Evolutionary conservation across 352 stramenopile genomes (phyloP).

Genomic region (Globisporangium takayamanum): DNA sequence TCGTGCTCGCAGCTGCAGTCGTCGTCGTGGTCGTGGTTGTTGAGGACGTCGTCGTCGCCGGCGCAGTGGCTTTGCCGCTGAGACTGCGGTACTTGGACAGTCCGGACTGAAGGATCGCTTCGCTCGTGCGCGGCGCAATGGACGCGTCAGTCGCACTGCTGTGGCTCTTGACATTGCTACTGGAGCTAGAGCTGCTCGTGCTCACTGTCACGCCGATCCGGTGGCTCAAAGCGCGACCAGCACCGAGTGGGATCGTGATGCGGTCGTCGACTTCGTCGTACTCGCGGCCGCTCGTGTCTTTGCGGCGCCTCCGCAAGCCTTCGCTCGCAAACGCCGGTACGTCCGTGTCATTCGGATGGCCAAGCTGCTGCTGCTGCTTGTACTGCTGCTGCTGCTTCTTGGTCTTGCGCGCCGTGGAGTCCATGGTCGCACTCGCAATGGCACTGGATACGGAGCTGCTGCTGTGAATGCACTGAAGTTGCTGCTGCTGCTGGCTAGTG

Average conservation of each 20-base stretch:
- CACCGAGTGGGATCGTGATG: slow-evolving; percentile 59
- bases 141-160: too few species aligned
- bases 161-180: background rate
- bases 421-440: background rate
- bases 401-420: background rate
- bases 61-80: slow-evolving; percentile 2
- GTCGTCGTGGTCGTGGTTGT: slow-evolving; percentile 6
- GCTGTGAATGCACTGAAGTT: background rate
- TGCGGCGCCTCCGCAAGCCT: slow-evolving; percentile 14
- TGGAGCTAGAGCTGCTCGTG: background rate
- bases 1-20: slow-evolving; percentile 2
- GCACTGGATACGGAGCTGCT: background rate
- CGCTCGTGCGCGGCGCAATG: slow-evolving; percentile 11
- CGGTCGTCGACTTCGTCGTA: slow-evolving; percentile 57
- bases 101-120: slow-evolving; percentile 38
- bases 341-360: background rate
- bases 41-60: background rate
- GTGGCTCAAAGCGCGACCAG: background rate
- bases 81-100: slow-evolving; percentile 66
- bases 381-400: slow-evolving; percentile 6
- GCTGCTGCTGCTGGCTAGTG: background rate
- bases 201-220: slow-evolving; percentile 6
- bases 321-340: background rate
- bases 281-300: slow-evolving; percentile 8
- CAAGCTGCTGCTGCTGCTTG: background rate